A percentile compares a stretch with the other conserved stretches of the same genome.
Evolutionary conservation across 2,329 filamentous ascomycete species (phyloP).

Genomic region (Pseudogymnoascus sp.): DNA sequence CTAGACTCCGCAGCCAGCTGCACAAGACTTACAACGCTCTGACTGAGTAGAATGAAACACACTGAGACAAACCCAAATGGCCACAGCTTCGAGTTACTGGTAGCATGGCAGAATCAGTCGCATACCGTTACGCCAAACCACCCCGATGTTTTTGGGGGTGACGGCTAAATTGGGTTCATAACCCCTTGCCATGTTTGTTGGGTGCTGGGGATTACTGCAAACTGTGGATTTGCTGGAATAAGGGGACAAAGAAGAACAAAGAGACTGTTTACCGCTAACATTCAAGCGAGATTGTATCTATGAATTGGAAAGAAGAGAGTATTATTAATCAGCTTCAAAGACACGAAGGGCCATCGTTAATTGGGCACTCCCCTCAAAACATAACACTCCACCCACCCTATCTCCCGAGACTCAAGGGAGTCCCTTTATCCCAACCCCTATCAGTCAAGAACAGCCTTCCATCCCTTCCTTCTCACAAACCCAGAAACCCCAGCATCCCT

Average conservation of each 20-base stretch:
- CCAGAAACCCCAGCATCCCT: conserved; percentile 50
- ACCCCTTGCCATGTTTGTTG: not conserved
- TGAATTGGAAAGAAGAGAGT: not conserved
- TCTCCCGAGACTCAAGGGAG: not conserved
- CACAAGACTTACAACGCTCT: not conserved
- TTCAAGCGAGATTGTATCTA: not conserved
- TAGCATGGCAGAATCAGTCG: not conserved
- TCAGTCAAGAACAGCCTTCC: conserved; percentile 41
- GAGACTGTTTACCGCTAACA: not conserved
- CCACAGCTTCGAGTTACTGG: not conserved
- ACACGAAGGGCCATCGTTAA: not conserved
- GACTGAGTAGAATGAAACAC: not conserved
- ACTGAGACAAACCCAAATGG: not conserved
- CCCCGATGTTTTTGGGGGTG: not conserved
- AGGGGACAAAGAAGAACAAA: not conserved
- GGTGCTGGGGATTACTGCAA: not conserved
- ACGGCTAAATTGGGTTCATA: not conserved
- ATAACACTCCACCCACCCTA: not conserved
- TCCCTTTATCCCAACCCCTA: not conserved
- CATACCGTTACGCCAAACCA: not conserved
- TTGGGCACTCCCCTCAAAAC: not conserved
- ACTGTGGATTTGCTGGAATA: not conserved
- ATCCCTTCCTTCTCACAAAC: conserved; percentile 51
- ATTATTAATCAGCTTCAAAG: not conserved
- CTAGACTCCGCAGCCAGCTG: not conserved